These are phyloP conservation scores for Lasiodiplodia hormozganensis DNA, from an alignment of 2,329 filamentous ascomycete genomes.

Conservation along the genomic window DNA sequence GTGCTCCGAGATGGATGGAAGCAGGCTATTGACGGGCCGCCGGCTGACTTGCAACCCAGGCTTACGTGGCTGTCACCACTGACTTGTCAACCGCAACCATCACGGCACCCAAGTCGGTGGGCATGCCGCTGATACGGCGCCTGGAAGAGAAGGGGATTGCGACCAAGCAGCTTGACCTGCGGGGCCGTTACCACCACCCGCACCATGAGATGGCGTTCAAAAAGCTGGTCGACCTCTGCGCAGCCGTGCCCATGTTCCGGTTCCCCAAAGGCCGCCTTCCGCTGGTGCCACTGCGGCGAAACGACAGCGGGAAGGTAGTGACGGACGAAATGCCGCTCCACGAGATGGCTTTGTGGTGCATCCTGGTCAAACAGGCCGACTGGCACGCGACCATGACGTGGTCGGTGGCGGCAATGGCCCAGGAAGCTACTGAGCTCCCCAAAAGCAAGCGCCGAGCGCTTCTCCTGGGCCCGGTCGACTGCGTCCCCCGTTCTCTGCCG, in stretches of 20 bases:
- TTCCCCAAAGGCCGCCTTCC: neutral
- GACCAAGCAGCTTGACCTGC: neutral
- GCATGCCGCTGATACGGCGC: neutral
- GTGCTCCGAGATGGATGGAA: neutral
- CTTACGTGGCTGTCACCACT: neutral
- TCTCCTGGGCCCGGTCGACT: neutral
- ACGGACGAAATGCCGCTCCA: neutral
- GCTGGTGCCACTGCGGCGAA: neutral
- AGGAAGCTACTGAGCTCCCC: neutral
- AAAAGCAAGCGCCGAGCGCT: neutral
- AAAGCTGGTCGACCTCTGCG: neutral
- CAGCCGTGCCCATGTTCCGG: neutral
- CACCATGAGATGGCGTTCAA: neutral
- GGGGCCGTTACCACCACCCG: neutral
- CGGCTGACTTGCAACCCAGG: neutral
- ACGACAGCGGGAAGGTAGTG: neutral
- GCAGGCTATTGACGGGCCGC: neutral
- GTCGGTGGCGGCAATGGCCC: neutral
- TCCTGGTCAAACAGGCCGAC: neutral
- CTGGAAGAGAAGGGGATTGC: neutral
- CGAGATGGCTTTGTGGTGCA: neutral
- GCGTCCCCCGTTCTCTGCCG: neutral
- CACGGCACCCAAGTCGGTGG: neutral
- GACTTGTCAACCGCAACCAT: neutral
- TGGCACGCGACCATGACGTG: neutral